phyloP scores from a whole-genome alignment of 2,329 filamentous ascomycete genomes.

The Trichoderma sp. region DNA sequence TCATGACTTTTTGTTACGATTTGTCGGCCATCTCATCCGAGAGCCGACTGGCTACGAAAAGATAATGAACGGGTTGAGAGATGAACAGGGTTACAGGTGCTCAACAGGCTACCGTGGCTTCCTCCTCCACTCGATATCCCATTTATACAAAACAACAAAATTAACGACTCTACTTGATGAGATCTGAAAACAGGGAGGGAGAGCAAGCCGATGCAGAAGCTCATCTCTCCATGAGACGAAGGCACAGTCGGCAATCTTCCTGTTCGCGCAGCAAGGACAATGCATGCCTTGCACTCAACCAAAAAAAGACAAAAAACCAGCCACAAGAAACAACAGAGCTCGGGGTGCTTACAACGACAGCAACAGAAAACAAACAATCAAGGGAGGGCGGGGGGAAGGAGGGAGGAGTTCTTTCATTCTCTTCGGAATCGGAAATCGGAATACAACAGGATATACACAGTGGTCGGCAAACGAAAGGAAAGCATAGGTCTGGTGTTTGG shows the following conservation, averaged over 20 bases:
- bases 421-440: not conserved
- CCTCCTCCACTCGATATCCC: not conserved
- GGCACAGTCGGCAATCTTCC: not conserved
- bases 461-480: slow-evolving; percentile 26
- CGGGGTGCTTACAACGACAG: not conserved
- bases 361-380: slow-evolving; percentile 1
- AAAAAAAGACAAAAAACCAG: not conserved
- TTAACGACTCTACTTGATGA: slow-evolving; percentile 20
- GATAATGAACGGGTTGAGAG: slow-evolving; percentile 19
- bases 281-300: not conserved
- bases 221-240: slow-evolving; percentile 9
- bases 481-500: slow-evolving; percentile 26
- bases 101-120: slow-evolving; percentile 1
- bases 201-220: slow-evolving; percentile 24
- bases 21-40: slow-evolving; percentile 10
- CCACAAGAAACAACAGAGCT: not conserved
- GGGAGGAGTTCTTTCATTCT: not conserved
- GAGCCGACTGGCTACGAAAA: slow-evolving; percentile 22
- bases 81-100: not conserved
- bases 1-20: slow-evolving; percentile 26
- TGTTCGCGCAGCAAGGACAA: not conserved
- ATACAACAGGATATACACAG: slow-evolving; percentile 31
- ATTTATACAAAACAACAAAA: not conserved
- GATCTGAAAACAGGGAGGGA: not conserved
- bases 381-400: not conserved